Conservation (phyloP, 352 stramenopile genomes). For the Globisporangium paddicum region DNA sequence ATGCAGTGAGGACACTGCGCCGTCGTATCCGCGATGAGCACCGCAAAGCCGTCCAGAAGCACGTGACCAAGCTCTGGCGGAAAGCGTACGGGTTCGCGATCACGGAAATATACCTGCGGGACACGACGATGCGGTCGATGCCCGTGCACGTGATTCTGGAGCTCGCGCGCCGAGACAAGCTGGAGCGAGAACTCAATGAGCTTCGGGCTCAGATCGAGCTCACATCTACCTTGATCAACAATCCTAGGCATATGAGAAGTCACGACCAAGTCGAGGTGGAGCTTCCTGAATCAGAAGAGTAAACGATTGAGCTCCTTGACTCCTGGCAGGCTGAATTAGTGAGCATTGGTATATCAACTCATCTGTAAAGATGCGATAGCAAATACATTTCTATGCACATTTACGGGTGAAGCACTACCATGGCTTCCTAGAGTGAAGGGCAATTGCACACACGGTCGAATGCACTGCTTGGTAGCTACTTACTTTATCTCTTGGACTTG, state of each 20-base stretch:
- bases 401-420: not conserved
- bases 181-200: constrained; percentile 25
- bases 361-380: not conserved
- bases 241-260: not conserved
- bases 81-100: constrained; percentile 48
- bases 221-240: constrained; percentile 16
- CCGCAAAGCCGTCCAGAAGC: constrained; percentile 31
- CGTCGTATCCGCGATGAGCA: constrained; percentile 40
- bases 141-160: constrained; percentile 54
- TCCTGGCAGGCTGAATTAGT: not conserved
- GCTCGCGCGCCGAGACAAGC: constrained; percentile 44
- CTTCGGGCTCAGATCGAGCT: constrained; percentile 39
- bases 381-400: constrained; percentile 8
- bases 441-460: not conserved
- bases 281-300: not conserved
- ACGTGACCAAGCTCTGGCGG: constrained; percentile 53
- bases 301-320: not conserved
- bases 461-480: not conserved
- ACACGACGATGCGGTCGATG: constrained; percentile 39
- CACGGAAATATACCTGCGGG: constrained; percentile 54
- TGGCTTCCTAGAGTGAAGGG: too few species aligned
- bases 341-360: not conserved
- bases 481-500: constrained; percentile 46
- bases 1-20: constrained; percentile 19
- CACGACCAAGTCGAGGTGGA: constrained; percentile 7